These are phyloP conservation scores for Phytophthora citrophthora DNA, from an alignment of 352 stramenopile species.

Conservation along the genomic window DNA sequence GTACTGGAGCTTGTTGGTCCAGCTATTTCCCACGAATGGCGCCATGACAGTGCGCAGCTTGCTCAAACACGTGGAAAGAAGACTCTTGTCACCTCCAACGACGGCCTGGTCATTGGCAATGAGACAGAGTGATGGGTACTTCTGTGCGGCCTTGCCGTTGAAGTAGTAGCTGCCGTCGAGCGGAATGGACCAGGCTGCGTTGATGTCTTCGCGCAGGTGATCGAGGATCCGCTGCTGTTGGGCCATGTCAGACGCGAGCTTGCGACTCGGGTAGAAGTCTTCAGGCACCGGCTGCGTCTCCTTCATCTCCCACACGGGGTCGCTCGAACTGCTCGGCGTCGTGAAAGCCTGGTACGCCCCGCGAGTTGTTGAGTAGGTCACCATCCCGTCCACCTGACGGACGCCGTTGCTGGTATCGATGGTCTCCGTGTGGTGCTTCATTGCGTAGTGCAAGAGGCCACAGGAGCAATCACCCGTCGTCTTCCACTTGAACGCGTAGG, in stretches of 20 bases:
- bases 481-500: conserved; percentile 65
- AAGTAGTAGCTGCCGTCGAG: conserved; percentile 69
- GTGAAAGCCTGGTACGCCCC: conserved; percentile 53
- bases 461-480: conserved; percentile 56
- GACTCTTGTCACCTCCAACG: conserved; percentile 42
- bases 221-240: conserved; percentile 49
- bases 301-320: conserved; percentile 50
- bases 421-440: conserved; percentile 57
- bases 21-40: conserved; percentile 56
- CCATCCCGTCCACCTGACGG: conserved; percentile 42
- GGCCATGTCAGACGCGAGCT: conserved; percentile 32
- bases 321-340: conserved; percentile 25
- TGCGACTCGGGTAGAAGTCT: conserved; percentile 57
- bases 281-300: conserved; percentile 46
- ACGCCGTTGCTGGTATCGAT: conserved; percentile 43
- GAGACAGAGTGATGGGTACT: conserved; percentile 67
- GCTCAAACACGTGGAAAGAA: conserved; percentile 46
- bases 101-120: conserved; percentile 55
- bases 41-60: conserved; percentile 51
- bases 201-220: conserved; percentile 52
- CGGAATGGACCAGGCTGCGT: conserved; percentile 51
- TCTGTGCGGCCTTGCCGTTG: conserved; percentile 66
- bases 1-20: conserved; percentile 61
- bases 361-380: conserved; percentile 58
- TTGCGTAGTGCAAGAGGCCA: conserved; percentile 65